phyloP scores from a whole-genome alignment of 441 rosid genomes.

The Corymbia citriodora region DNA sequence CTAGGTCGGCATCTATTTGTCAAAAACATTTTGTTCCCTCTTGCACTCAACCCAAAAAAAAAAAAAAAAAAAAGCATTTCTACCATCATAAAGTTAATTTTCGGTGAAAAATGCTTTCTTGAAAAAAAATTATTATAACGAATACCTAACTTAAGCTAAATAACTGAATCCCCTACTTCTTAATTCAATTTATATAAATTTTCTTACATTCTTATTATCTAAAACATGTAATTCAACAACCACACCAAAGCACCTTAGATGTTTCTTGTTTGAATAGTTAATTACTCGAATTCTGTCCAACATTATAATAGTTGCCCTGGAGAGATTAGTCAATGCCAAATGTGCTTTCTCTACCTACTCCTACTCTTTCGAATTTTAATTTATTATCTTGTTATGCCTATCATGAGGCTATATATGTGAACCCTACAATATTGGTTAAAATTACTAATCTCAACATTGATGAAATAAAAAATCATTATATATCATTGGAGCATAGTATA shows the following conservation, averaged over 20 bases:
- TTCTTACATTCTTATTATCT: no score
- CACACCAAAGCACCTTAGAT: neutral
- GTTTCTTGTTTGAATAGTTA: neutral
- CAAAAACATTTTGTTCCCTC: neutral
- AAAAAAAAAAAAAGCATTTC: neutral
- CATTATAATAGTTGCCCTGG: neutral
- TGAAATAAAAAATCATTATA: no score
- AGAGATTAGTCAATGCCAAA: neutral
- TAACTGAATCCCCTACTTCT: neutral
- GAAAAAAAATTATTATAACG: accelerated
- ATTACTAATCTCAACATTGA: no score
- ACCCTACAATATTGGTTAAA: no score
- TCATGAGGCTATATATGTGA: no score
- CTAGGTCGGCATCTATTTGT: no score
- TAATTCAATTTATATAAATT: no score
- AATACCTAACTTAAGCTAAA: neutral
- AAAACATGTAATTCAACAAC: neutral
- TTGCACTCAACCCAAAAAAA: neutral
- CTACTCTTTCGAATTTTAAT: neutral
- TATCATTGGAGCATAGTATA: no score
- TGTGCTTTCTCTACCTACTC: neutral
- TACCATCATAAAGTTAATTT: neutral
- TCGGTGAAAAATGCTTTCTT: neutral
- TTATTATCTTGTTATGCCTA: neutral
- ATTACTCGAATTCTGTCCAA: neutral